phyloP scores from a whole-genome alignment of 768 basidiomycete genomes.

The Leccinum rimulosum region DNA sequence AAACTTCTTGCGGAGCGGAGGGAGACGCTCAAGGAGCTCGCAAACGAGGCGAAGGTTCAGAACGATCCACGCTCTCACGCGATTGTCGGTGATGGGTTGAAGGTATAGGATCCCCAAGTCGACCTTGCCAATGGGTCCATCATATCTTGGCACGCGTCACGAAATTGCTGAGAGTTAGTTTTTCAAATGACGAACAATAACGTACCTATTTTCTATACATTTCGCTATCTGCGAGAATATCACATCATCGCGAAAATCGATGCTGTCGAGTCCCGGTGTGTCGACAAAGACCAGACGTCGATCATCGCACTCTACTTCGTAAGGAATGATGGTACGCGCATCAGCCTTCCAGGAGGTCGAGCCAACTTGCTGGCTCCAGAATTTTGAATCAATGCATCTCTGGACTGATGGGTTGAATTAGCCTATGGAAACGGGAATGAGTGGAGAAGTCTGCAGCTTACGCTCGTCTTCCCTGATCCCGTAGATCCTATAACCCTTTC shows the following conservation, averaged over 20 bases:
- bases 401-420: neutral
- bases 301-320: neutral
- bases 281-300: conserved; percentile 4
- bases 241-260: neutral
- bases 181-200: neutral
- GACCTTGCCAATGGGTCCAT: neutral
- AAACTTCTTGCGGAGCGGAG: no score
- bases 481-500: conserved; percentile 1
- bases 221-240: conserved; percentile 1
- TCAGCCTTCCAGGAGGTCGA: neutral
- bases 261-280: conserved; percentile 7
- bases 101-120: conserved; percentile 8
- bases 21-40: no score
- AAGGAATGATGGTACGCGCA: neutral
- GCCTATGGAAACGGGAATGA: neutral
- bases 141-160: neutral
- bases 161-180: neutral
- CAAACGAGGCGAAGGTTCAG: no score
- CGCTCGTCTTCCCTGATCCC: conserved; percentile 9
- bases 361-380: neutral
- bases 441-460: neutral
- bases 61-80: no score
- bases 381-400: neutral
- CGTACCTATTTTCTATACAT: neutral
- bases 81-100: conserved; percentile 6